phyloP scores from a whole-genome alignment of 2,329 filamentous ascomycete genomes.

The Polytolypa hystricis region DNA sequence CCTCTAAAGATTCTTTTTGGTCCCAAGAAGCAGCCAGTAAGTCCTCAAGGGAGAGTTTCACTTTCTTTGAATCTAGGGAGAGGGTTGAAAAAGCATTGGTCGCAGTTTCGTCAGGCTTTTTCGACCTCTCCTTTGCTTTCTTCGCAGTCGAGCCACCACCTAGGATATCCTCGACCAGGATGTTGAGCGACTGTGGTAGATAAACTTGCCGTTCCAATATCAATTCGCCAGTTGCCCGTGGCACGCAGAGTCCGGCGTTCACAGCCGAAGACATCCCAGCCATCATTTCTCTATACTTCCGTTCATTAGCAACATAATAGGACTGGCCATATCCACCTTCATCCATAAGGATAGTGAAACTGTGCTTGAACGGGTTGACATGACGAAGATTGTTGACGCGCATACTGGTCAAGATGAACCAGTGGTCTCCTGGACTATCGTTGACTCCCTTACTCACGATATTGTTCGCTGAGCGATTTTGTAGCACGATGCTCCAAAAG shows the following conservation, averaged over 20 bases:
- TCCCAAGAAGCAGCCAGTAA: constrained; percentile 23
- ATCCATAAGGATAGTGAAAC: constrained; percentile 29
- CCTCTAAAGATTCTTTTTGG: constrained; percentile 24
- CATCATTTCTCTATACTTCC: constrained; percentile 14
- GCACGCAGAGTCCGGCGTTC: constrained; percentile 14
- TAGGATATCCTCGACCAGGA: constrained; percentile 36
- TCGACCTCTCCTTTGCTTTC: constrained; percentile 14
- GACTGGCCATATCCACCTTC: constrained; percentile 29
- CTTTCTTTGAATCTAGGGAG: constrained; percentile 15
- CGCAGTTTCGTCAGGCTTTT: constrained; percentile 21
- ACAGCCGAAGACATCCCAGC: constrained; percentile 11
- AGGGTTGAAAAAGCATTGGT: constrained; percentile 25
- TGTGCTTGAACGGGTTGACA: constrained; percentile 18
- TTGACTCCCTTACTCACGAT: constrained; percentile 20
- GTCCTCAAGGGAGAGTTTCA: constrained; percentile 23
- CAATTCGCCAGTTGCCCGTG: constrained; percentile 16
- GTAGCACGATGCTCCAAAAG: constrained; percentile 31
- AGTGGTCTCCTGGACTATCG: constrained; percentile 25
- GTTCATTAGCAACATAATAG: constrained; percentile 14
- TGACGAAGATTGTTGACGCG: constrained; percentile 23
- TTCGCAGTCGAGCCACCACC: constrained; percentile 25
- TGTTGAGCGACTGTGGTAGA: constrained; percentile 29
- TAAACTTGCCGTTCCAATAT: constrained; percentile 31
- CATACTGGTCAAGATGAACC: constrained; percentile 27
- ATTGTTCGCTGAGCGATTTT: constrained; percentile 25